phyloP scores from a whole-genome alignment of 495 filamentous ascomycete species.

The Hyaloscypha variabilis region DNA sequence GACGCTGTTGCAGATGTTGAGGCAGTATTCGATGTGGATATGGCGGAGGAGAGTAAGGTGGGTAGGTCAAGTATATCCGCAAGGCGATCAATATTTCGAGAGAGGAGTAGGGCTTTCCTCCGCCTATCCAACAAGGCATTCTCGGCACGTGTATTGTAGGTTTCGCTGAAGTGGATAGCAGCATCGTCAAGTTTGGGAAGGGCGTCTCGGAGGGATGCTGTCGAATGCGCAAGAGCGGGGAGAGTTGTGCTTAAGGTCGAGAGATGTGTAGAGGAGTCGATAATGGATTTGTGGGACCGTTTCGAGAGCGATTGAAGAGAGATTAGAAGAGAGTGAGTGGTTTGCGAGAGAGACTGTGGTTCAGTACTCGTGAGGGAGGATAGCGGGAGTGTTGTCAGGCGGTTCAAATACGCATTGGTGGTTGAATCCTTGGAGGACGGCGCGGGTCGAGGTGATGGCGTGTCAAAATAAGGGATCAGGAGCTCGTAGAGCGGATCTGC shows the following conservation, averaged over 20 bases:
- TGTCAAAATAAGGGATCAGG: conserved; percentile 63
- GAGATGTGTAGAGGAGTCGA: conserved; percentile 77
- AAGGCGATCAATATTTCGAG: conserved; percentile 84
- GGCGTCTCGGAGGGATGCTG: conserved; percentile 64
- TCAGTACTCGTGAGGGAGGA: conserved; percentile 73
- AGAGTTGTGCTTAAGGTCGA: conserved; percentile 68
- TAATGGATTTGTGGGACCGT: conserved; percentile 86
- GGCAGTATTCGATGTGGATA: conserved; percentile 56
- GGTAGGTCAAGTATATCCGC: conserved; percentile 93
- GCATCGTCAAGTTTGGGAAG: conserved; percentile 81
- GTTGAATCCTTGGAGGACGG: conserved; percentile 48
- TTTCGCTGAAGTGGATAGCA: conserved; percentile 78
- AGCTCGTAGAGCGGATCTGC: conserved; percentile 75
- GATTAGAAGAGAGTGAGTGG: conserved; percentile 78
- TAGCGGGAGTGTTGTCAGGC: conserved; percentile 78
- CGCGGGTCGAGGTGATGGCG: conserved; percentile 34
- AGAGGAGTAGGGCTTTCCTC: conserved; percentile 81
- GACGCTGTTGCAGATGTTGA: conserved; percentile 51
- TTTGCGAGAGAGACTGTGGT: conserved; percentile 76
- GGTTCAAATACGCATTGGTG: conserved; percentile 71
- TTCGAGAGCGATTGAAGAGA: conserved; percentile 89
- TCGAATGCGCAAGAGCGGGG: conserved; percentile 65
- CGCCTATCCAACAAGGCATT: conserved; percentile 76
- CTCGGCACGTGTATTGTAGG: conserved; percentile 73
- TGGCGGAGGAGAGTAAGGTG: conserved; percentile 75